These are phyloP conservation scores for Tephrocybe rancida DNA, from an alignment of 768 basidiomycete genomes.

Conservation along the genomic window DNA sequence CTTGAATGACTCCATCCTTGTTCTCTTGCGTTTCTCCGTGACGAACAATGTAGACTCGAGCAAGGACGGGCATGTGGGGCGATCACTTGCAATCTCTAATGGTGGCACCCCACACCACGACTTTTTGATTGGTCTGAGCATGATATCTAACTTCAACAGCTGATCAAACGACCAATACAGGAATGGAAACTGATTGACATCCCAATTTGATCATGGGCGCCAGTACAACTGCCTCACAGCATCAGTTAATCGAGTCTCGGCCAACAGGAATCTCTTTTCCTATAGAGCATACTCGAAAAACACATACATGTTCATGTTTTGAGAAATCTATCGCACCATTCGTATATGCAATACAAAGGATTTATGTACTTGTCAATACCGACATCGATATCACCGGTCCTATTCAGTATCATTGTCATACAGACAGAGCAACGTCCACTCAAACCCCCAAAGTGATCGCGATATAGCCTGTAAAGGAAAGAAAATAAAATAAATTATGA, in stretches of 20 bases:
- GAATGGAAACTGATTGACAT: background rate
- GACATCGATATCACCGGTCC: slow-evolving; percentile 1
- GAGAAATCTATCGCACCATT: slow-evolving; percentile 1
- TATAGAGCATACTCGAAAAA: background rate
- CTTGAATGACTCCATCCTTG: slow-evolving; percentile 64
- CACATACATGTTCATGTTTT: background rate
- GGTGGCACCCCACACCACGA: background rate
- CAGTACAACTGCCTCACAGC: too few relatives aligned
- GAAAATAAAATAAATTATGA: slow-evolving; percentile 30
- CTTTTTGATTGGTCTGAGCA: slow-evolving; percentile 6
- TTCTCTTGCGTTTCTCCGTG: slow-evolving; percentile 84
- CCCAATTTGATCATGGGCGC: too few relatives aligned
- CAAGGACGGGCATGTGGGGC: slow-evolving; percentile 29
- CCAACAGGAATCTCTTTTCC: too few relatives aligned
- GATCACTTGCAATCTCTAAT: slow-evolving; percentile 5
- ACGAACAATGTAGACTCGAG: slow-evolving; percentile 65
- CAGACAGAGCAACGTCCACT: background rate
- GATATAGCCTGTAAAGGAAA: slow-evolving; percentile 5
- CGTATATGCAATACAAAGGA: slow-evolving; percentile 1
- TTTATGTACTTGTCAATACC: background rate
- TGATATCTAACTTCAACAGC: slow-evolving; percentile 8
- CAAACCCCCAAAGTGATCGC: background rate
- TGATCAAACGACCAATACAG: slow-evolving; percentile 4
- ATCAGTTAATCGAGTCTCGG: too few relatives aligned
- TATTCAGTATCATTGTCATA: background rate